Conservation (phyloP, 2,329 filamentous ascomycete species). For the Cryphonectria parasitica region DNA sequence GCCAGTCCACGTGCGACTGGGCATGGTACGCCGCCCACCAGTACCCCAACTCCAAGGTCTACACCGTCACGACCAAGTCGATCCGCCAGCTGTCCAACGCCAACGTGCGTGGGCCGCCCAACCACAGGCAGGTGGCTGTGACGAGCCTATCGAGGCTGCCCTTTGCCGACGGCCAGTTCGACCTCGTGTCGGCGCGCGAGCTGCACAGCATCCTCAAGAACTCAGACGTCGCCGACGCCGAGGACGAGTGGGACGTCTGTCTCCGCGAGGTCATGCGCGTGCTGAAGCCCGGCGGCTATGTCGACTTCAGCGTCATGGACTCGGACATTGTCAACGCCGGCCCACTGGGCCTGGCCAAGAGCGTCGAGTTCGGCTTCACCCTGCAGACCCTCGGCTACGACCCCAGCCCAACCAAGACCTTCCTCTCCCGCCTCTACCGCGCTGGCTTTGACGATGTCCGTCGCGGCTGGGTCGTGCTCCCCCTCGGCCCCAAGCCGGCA, state of each 20-base stretch:
- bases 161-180: slow-evolving; percentile 84
- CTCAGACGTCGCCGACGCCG: slow-evolving; percentile 60
- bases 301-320: slow-evolving; percentile 90
- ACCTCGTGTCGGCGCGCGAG: slow-evolving; percentile 87
- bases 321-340: slow-evolving; percentile 88
- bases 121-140: slow-evolving; percentile 84
- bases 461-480: slow-evolving; percentile 86
- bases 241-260: slow-evolving; percentile 87
- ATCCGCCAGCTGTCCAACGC: slow-evolving; percentile 72
- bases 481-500: slow-evolving; percentile 63
- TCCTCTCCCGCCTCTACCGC: slow-evolving; percentile 72
- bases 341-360: slow-evolving; percentile 76
- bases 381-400: slow-evolving; percentile 92
- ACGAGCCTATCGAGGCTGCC: slow-evolving; percentile 78
- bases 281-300: slow-evolving; percentile 87
- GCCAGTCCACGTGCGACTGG: slow-evolving; percentile 87
- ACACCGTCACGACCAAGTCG: slow-evolving; percentile 80
- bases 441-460: slow-evolving; percentile 81
- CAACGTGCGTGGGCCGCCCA: slow-evolving; percentile 79
- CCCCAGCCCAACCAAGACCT: slow-evolving; percentile 78
- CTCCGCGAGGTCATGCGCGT: slow-evolving; percentile 86
- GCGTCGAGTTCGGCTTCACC: slow-evolving; percentile 89
- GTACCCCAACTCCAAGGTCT: slow-evolving; percentile 83
- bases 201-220: slow-evolving; percentile 84
- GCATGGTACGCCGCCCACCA: slow-evolving; percentile 90